A percentile compares a stretch with the other conserved stretches of the same genome.
These are phyloP conservation scores for Alopecurus myosuroides DNA, from an alignment of 176 grass and related monocot species.

Conservation along the genomic window DNA sequence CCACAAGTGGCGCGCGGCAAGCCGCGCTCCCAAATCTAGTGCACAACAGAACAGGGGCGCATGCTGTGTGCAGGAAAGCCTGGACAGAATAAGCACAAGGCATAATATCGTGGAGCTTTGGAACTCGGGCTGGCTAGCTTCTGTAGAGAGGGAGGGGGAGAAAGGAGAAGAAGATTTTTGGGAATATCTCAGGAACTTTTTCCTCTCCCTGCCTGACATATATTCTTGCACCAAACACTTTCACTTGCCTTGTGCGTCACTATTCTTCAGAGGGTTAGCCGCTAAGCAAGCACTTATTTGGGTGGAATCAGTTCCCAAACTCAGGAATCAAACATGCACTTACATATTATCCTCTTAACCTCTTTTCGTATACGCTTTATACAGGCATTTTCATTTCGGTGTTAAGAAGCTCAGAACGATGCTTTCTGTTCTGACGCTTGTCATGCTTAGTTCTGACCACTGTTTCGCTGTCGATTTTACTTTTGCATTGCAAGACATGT, in stretches of 20 bases:
- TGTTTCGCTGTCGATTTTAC: background rate
- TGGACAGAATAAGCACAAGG: slow-evolving; percentile 48
- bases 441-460: background rate
- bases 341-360: background rate
- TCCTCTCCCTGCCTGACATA: slow-evolving; percentile 22
- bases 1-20: too few species aligned
- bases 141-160: background rate
- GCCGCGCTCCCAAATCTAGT: too few species aligned
- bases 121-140: background rate
- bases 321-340: background rate
- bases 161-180: slow-evolving; percentile 7
- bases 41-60: slow-evolving; percentile 5
- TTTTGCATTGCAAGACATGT: background rate
- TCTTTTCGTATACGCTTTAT: background rate
- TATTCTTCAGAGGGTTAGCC: background rate
- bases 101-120: slow-evolving; percentile 40
- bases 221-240: slow-evolving; percentile 33
- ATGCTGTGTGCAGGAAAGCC: slow-evolving; percentile 31
- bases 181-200: slow-evolving; percentile 31
- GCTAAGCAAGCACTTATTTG: background rate
- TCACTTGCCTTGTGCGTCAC: slow-evolving; percentile 12
- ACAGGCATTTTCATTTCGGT: background rate
- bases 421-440: background rate
- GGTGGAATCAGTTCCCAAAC: background rate
- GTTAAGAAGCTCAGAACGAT: background rate